Percentiles rank a stretch among this genome's conserved stretches.
These are phyloP conservation scores for Simplicillium aogashimaense DNA, from an alignment of 2,329 filamentous ascomycete genomes.

Conservation along the genomic window DNA sequence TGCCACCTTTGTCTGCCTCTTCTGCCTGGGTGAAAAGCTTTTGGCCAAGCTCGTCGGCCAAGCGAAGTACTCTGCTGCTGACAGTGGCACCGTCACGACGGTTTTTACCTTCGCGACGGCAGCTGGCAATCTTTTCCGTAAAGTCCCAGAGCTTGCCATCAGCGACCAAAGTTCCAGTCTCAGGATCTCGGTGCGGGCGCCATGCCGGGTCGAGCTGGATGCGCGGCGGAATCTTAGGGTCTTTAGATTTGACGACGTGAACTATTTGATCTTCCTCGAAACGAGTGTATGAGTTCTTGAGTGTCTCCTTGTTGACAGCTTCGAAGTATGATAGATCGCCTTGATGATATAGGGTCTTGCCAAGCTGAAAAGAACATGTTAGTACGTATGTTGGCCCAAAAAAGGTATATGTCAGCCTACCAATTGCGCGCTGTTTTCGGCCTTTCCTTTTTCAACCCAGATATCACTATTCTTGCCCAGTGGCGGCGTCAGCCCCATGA, in stretches of 20 bases:
- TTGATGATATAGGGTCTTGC: slow-evolving; percentile 95
- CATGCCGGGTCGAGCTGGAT: slow-evolving; percentile 66
- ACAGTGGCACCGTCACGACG: slow-evolving; percentile 87
- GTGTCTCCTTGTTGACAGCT: slow-evolving; percentile 94
- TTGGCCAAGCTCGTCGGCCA: slow-evolving; percentile 66
- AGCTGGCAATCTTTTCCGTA: slow-evolving; percentile 75
- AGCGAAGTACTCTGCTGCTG: slow-evolving; percentile 64
- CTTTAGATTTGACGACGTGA: slow-evolving; percentile 59
- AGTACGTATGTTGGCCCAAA: neutral
- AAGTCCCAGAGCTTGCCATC: slow-evolving; percentile 84
- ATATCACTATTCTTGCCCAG: slow-evolving; percentile 44
- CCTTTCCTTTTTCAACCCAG: slow-evolving; percentile 71
- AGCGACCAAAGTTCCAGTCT: slow-evolving; percentile 51
- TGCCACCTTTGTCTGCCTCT: slow-evolving; percentile 23
- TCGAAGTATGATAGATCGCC: slow-evolving; percentile 96
- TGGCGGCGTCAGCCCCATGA: slow-evolving; percentile 79
- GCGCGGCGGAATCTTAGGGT: slow-evolving; percentile 47
- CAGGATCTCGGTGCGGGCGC: slow-evolving; percentile 56
- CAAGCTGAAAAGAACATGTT: slow-evolving; percentile 45
- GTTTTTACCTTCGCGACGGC: slow-evolving; percentile 88
- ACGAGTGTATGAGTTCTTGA: slow-evolving; percentile 83
- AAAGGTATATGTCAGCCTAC: slow-evolving; percentile 32
- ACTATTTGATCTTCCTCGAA: slow-evolving; percentile 90
- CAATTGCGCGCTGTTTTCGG: slow-evolving; percentile 72
- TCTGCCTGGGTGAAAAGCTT: slow-evolving; percentile 55